Base-by-base conservation (phyloP, 2,329 filamentous ascomycete genomes). In the Pleomassaria siparia region DNA sequence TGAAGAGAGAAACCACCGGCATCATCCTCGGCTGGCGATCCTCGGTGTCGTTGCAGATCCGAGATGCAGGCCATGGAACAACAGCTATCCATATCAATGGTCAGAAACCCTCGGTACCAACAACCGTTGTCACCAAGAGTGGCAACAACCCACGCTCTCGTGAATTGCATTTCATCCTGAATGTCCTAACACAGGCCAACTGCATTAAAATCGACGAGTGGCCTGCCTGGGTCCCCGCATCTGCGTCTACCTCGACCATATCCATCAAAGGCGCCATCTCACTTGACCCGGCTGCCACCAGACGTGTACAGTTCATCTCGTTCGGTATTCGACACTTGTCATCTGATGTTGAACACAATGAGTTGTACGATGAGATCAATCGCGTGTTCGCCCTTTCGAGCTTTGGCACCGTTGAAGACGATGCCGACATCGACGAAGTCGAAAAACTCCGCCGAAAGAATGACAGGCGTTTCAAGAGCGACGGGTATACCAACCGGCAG, bases 341-440 rank as follows among this genome's bases (percentile, higher is more conserved):
- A 1, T 73, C 80, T 20, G 74, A 78, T 3, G 72, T 74, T 40
- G 80, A 79, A 0, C 77, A 81, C 2, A 87, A 86, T 49, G 70
- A 87, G 6, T 68, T 97, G 0, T 95, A 88, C 57, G 83, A 88
- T 44, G 84, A 87, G 48, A 76, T 96, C 49, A 97, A 97, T 66
- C 80, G 78, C 18, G 62, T 91, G 1, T 96, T 97, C 66, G 71
- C 77, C 4, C 78, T 81, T 32, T 97, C 94, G 0, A 82, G 77
- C 49, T 99, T 97, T 71, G 89, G 90, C 0, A 70, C 75, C 12
- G 49, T 77, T 3, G 83, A 86, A 16, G 76, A 80, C 1, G 60
- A 65, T 5, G 51, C 56, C 2, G 60, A 67, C 20, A 48, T 67
- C 1, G 66, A 70, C 30, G 70, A 70, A 24, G 57, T 59, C 3